Base-by-base conservation (phyloP, 192 early-diverging fungal species). In the Umbelopsis isabellina region DNA sequence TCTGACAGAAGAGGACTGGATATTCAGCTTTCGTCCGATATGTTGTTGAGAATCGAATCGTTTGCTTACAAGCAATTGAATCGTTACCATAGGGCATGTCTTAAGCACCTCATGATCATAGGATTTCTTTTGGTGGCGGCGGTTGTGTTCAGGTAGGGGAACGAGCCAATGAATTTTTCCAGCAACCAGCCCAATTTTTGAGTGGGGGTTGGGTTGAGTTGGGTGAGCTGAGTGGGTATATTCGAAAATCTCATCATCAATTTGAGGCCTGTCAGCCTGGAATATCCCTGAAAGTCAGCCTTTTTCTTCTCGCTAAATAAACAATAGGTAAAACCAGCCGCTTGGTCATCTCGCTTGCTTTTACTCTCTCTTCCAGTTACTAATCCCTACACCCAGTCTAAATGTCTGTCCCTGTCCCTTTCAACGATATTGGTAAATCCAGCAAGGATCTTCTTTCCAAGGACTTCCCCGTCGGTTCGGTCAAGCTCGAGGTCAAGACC, bases 401-500 rank as follows among this genome's bases (percentile, higher is more conserved):
- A 33, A 75, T 72, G 41, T 77, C 73, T 77, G 69, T 89, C 78
- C 92, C 93, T 71, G 94, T 94, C 76, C 84, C 89, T 77, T 99
- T 93, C 87, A 86, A 87, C 73, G 97, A 99, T 83, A 87, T 99
- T 75, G 94, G 93, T 86, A 99, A 97, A 87, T 80, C 91, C 75
- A 85, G 94, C 83, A 93, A 92, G 82, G 98, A 98, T 83, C 86
- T 99, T 74, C 89, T 99, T 74, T 84, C 87, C 86, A 98, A 98
- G 89, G 98, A 99, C 88, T 99, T 89, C 80, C 95, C 96, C 68
- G 89, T 93, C 72, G 95, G 93, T 66, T 83, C 87, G 27, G 89
- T 94, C 73, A 97, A 96, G 87, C 93, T 99, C 76, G 98, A 99
- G 79, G 91, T 95, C 83, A 97, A 98, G 92, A 97, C 95, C 79